A percentile compares a stretch with the other conserved stretches of the same genome.
Evolutionary conservation across 331 rosid species (phyloP).

Genomic region (Pyrus hybrid): DNA sequence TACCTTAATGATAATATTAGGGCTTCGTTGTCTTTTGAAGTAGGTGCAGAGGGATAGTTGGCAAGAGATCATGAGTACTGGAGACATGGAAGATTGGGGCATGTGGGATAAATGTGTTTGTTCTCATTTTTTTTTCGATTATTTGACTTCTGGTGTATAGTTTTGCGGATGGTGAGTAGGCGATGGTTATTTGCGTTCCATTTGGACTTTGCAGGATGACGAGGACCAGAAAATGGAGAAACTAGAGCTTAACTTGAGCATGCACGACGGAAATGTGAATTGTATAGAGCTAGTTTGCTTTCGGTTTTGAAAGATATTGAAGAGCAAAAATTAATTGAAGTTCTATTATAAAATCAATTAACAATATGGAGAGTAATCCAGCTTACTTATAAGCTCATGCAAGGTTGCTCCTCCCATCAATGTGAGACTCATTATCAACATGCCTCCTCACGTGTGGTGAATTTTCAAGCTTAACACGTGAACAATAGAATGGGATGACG

Average conservation of each 20-base stretch:
- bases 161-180: neutral
- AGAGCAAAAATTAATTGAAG: conserved; percentile 8
- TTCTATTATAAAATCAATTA: too few relatives aligned
- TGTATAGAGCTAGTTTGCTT: conserved; percentile 14
- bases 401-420: too few relatives aligned
- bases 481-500: too few relatives aligned
- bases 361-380: rapidly evolving
- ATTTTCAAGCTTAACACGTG: too few relatives aligned
- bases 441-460: too few relatives aligned
- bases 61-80: neutral
- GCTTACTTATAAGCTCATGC: too few relatives aligned
- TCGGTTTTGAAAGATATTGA: conserved; percentile 24
- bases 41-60: neutral
- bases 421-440: too few relatives aligned
- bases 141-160: neutral
- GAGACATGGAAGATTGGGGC: neutral
- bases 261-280: conserved; percentile 12
- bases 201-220: conserved; percentile 5
- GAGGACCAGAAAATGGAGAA: conserved; percentile 15
- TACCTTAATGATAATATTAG: neutral
- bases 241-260: conserved; percentile 5
- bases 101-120: too few relatives aligned
- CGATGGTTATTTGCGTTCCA: neutral
- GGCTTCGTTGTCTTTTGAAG: neutral
- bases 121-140: neutral